phyloP scores from a whole-genome alignment of 805 yeast species.

The Hanseniaspora thailandica region DNA sequence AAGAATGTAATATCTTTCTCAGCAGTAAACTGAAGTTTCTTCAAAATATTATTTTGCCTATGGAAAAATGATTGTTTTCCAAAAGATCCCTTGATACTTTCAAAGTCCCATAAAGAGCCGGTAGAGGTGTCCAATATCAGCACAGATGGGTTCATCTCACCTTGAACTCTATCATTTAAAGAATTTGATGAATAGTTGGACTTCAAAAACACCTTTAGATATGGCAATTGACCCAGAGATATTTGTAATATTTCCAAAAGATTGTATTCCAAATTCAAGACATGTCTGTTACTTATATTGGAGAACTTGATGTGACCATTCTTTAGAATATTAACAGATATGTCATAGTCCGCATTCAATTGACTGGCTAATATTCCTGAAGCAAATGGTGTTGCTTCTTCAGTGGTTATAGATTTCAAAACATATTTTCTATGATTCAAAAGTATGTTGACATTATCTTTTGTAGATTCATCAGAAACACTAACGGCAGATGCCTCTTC shows the following conservation, averaged over 20 bases:
- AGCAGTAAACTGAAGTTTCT: background rate
- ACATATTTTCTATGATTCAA: conserved; percentile 7
- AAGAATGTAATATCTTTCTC: background rate
- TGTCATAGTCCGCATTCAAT: background rate
- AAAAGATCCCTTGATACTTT: conserved; percentile 1
- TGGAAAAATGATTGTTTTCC: background rate
- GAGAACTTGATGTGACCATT: background rate
- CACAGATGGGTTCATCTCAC: conserved; percentile 1
- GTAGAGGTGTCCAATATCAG: background rate
- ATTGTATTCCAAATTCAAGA: background rate
- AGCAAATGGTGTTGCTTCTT: background rate
- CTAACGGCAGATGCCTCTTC: background rate
- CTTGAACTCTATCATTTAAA: background rate
- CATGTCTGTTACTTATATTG: conserved; percentile 2
- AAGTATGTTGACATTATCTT: background rate
- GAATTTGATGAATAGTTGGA: background rate
- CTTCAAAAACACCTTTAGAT: conserved; percentile 2
- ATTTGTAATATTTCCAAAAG: background rate
- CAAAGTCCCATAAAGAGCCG: conserved; percentile 12
- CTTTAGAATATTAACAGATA: conserved; percentile 2
- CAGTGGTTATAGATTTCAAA: background rate
- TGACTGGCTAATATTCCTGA: background rate
- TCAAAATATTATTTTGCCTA: background rate
- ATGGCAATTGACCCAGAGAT: background rate
- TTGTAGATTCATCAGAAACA: background rate